Conservation (phyloP, 2,329 filamentous ascomycete species). For the Arthrobotrys megalospora region DNA sequence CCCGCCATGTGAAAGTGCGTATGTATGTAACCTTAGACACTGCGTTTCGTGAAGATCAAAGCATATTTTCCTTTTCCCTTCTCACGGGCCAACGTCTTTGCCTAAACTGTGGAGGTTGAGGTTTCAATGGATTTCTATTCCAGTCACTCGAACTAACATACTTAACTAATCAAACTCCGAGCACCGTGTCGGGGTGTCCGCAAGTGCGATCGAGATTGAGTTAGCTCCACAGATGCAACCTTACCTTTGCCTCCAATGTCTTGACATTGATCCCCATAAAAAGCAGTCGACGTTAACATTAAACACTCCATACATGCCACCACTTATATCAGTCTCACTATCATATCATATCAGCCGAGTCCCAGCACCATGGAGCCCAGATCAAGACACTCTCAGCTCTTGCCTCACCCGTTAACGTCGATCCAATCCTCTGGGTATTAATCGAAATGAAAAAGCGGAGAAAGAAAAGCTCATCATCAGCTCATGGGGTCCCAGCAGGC, state of each 20-base stretch:
- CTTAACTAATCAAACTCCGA: conserved; percentile 1
- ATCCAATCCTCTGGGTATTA: conserved; percentile 49
- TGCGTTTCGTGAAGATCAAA: conserved; percentile 15
- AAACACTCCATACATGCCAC: neutral
- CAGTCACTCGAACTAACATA: neutral
- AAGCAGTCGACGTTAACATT: conserved; percentile 3
- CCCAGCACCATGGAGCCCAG: conserved; percentile 40
- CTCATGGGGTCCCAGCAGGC: neutral
- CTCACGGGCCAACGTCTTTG: neutral
- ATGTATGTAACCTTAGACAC: neutral
- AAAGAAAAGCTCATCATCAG: conserved; percentile 28
- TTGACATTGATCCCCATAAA: conserved; percentile 15
- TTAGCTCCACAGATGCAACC: conserved; percentile 33
- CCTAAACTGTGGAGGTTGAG: neutral
- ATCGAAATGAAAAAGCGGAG: conserved; percentile 27
- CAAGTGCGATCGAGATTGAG: conserved; percentile 30
- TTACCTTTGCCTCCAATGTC: conserved; percentile 21
- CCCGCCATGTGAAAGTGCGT: conserved; percentile 30
- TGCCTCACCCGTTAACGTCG: conserved; percentile 28
- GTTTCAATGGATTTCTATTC: conserved; percentile 29
- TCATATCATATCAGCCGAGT: conserved; percentile 52
- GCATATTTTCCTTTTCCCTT: neutral
- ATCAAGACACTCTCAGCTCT: conserved; percentile 25
- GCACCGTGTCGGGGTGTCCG: conserved; percentile 28
- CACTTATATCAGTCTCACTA: conserved; percentile 18